Base-by-base conservation (phyloP, 148 eudicot genomes). In the Rhododendron molle region DNA sequence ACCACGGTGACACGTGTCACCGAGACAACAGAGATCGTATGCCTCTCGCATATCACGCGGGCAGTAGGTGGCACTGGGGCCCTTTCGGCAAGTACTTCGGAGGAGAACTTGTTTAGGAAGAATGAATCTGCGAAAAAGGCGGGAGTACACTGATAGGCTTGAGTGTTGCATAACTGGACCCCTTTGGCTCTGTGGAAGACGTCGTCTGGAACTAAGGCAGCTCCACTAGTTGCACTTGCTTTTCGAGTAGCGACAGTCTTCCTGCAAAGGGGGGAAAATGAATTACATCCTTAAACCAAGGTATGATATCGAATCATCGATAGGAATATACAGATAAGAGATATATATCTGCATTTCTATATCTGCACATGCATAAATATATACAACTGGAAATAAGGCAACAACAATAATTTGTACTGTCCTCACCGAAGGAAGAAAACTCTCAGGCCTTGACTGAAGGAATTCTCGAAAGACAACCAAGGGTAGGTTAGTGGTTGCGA, bases 101-200 rank as follows among this genome's bases (percentile, higher is more conserved):
- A n/a, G n/a, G n/a, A n/a, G n/a, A n/a, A n/a, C n/a, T n/a, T n/a
- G n/a, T n/a, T n/a, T 40, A 97, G 95, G 83, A 94, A 97, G 87
- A 83, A 95, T 1, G 99, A 95, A 85, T 97, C 99, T 0, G 98
- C 98, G 18, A 95, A 97, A 79, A 83, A 97, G 67, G 99, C 99
- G 0, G 99, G 99, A 30, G 98, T 84, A 85, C 99, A 97, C 82
- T 92, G 98, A 84, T 95, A 88, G n/a, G 99, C 99, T 85, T 97
- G 99, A 38, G 93, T 91, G 91, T 97, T 95, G 93, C 98, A 95
- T 50, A 97, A 86, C 81, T 94, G 98, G 65, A 90, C 96, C 50
- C 99, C 99, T 91, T 89, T 93, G 84, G 99, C 98, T 87, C 94
- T 89, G 93, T 97, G 99, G 91, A 97, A 95, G 74, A 97, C 98